Conservation (phyloP, 2,329 filamentous ascomycete genomes). For the Ophiostoma montium region DNA sequence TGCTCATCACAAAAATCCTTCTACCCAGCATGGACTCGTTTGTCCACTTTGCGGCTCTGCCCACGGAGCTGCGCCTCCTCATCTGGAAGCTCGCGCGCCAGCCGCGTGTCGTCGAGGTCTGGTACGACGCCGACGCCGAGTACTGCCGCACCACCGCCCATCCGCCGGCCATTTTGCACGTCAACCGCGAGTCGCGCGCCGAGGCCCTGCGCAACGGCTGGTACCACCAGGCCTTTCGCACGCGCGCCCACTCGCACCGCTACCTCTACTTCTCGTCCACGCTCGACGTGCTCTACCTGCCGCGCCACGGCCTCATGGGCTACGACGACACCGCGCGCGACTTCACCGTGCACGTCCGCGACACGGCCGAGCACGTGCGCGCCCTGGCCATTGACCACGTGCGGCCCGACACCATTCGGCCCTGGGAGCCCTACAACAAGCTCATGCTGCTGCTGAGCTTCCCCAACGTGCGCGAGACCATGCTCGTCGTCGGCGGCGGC, state of each 20-base stretch:
- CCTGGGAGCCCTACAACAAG: constrained; percentile 39
- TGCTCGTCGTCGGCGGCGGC: constrained; percentile 20
- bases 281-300: constrained; percentile 25
- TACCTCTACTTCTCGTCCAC: constrained; percentile 26
- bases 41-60: constrained; percentile 22
- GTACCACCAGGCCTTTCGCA: constrained; percentile 24
- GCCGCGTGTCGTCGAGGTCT: constrained; percentile 25
- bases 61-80: constrained; percentile 26
- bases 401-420: constrained; percentile 26
- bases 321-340: constrained; percentile 28
- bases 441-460: constrained; percentile 30
- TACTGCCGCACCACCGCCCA: constrained; percentile 23
- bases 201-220: constrained; percentile 23
- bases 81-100: constrained; percentile 26
- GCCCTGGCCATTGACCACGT: constrained; percentile 33
- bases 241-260: constrained; percentile 17
- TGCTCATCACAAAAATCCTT: neutral
- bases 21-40: constrained; percentile 15
- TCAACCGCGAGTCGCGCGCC: constrained; percentile 27
- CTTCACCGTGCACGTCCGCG: constrained; percentile 24
- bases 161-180: constrained; percentile 27
- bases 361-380: constrained; percentile 21
- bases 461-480: constrained; percentile 23
- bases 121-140: constrained; percentile 23
- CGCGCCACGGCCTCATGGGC: constrained; percentile 25